A percentile compares a stretch with the other conserved stretches of the same genome.
phyloP scores from a whole-genome alignment of 345 rosid genomes.

The Melaleuca quinquenervia region DNA sequence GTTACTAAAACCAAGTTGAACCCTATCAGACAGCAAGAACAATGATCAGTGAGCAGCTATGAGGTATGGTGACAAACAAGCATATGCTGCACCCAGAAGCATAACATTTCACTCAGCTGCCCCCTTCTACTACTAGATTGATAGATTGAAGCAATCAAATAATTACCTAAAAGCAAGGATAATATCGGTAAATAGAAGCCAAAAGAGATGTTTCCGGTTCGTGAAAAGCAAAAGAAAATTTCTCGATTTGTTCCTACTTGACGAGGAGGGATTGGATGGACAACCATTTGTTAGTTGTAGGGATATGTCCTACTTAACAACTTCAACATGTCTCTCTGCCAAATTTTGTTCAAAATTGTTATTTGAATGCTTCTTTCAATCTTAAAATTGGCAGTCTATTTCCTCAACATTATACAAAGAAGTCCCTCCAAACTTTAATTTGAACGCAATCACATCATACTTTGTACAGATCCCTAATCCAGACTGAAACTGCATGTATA shows the following conservation, averaged over 20 bases:
- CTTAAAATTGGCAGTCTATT: not conserved
- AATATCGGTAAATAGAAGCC: not conserved
- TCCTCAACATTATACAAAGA: not conserved
- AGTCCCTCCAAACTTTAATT: not conserved
- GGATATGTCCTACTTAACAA: not conserved
- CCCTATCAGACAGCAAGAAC: not conserved
- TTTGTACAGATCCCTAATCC: not conserved
- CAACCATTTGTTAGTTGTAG: not conserved
- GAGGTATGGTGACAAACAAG: not conserved
- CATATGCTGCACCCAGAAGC: not conserved
- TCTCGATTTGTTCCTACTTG: not conserved
- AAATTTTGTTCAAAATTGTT: not conserved
- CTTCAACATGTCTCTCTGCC: not conserved
- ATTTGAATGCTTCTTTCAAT: not conserved
- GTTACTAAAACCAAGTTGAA: not conserved
- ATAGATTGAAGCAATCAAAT: not conserved
- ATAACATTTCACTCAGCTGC: not conserved
- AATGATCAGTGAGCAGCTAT: not conserved
- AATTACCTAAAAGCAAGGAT: not conserved
- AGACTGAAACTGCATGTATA: not conserved
- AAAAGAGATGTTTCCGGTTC: not conserved
- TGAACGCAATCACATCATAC: not conserved
- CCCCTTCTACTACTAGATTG: not conserved
- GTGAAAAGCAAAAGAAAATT: not conserved
- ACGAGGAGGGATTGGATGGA: not conserved